Evolutionary conservation across 2,329 filamentous ascomycete species (phyloP), one percentile per base, ranked within the genome.

Genomic region (Knoxdaviesia proteae): DNA sequence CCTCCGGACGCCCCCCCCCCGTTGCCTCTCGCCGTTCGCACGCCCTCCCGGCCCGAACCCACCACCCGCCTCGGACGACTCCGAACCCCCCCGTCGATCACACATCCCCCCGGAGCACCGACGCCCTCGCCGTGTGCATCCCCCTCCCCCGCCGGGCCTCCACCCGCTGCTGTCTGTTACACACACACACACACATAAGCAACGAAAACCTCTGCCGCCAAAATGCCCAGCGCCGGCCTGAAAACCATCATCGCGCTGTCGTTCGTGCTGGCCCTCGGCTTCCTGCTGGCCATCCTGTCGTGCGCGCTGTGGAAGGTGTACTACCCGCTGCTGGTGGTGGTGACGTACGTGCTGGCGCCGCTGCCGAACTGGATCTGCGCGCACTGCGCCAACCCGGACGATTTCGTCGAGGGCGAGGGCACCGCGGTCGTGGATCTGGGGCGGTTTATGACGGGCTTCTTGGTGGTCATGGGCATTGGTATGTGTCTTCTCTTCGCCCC

Each of bases 181-280:
- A 20, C 11, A 36, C 34, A 36, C 34, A 36, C 11, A 36, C 8
- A 11, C 8, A 36, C 34, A 9, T 1, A 9, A 32, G 1, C 8
- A 37, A 20, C 8, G 30, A n/a, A n/a, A n/a, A n/a, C n/a, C n/a
- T n/a, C n/a, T n/a, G 37, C 44, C 36, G 39, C 56, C 63, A 68
- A 54, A 49, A 74, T 75, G 71, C 60, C 70, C 65, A 74, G 83
- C 68, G 86, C 90, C 53, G 90, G 90, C 59, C 78, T 98, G 56
- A 96, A 94, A 67, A 98, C 90, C 52, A 98, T 98, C 64, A 98
- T 98, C 62, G 84, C 84, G 50, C 82, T 98, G 53, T 96, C 90
- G 58, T 98, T 98, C 65, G 90, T 98, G 58, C 84, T 98, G 50
- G 90, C 90, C 53, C 90, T 98, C 54, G 90, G 90, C 54, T 98